Evolutionary conservation across 148 eudicot genomes (phyloP).

Genomic region (Fagopyrum tataricum): DNA sequence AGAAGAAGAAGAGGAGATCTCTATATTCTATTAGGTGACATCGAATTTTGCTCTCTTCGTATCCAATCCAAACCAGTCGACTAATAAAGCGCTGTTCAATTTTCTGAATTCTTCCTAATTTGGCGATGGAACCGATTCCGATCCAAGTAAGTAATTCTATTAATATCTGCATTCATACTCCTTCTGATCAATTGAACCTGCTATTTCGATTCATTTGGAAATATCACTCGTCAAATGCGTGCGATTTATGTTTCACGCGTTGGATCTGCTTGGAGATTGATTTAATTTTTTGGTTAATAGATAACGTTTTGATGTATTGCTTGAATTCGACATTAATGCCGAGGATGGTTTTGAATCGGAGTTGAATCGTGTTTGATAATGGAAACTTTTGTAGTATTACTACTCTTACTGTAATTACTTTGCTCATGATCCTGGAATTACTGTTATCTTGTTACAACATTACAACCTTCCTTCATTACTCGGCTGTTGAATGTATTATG

Average conservation of each 20-base stretch:
- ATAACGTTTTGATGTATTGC: background rate
- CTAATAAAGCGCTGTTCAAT: background rate
- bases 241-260: background rate
- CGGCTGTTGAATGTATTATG: background rate
- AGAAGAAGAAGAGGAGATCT: background rate
- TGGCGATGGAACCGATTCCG: constrained; percentile 8
- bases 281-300: background rate
- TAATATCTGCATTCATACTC: background rate
- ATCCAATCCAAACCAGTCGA: background rate
- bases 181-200: background rate
- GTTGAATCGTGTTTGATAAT: background rate
- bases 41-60: background rate
- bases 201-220: background rate
- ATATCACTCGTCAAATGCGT: background rate
- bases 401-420: background rate
- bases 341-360: background rate
- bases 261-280: background rate
- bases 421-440: background rate
- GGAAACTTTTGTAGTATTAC: background rate
- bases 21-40: background rate
- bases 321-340: background rate
- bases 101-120: background rate
- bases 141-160: constrained; percentile 3
- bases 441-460: background rate
- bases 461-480: background rate